phyloP scores from a whole-genome alignment of 768 basidiomycete species.

The Gloeopeniophorella convolvens region DNA sequence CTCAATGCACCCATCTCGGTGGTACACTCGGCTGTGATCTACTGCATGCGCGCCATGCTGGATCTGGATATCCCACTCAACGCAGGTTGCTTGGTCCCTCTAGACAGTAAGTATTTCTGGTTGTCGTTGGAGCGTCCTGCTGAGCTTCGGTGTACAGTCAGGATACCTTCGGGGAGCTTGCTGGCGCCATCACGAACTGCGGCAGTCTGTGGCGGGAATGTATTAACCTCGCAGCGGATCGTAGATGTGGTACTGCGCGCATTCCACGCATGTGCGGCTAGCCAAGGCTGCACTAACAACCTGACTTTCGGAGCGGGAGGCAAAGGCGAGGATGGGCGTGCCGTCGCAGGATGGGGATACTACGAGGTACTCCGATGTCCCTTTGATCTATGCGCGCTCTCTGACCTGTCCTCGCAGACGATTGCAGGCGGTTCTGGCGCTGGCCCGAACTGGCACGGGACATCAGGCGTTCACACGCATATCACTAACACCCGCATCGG shows the following conservation, averaged over 20 bases:
- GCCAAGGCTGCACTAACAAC: conserved; percentile 93
- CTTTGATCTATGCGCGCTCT: background rate
- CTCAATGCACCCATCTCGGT: conserved; percentile 83
- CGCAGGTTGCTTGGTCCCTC: conserved; percentile 85
- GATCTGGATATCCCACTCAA: conserved; percentile 87
- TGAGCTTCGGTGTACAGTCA: conserved; percentile 41
- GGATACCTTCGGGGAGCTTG: conserved; percentile 71
- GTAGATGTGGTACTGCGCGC: conserved; percentile 92
- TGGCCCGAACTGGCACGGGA: conserved; percentile 84
- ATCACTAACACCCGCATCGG: conserved; percentile 92
- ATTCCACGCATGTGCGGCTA: conserved; percentile 86
- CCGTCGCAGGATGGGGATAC: conserved; percentile 83
- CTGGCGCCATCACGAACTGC: conserved; percentile 79
- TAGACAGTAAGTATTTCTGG: conserved; percentile 48
- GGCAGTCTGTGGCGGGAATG: conserved; percentile 92
- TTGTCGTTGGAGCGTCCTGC: background rate
- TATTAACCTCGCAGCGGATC: conserved; percentile 86
- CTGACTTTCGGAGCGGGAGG: conserved; percentile 86
- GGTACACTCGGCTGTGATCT: conserved; percentile 82
- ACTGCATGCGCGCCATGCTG: conserved; percentile 84
- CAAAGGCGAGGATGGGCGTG: conserved; percentile 73
- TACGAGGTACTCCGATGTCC: conserved; percentile 49
- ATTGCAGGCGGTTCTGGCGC: conserved; percentile 94
- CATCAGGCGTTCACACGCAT: conserved; percentile 89
- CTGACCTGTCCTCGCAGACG: conserved; percentile 44